These are phyloP conservation scores for Aspergillus brunneoviolaceus DNA, from an alignment of 2,329 filamentous ascomycete species.

Conservation along the genomic window DNA sequence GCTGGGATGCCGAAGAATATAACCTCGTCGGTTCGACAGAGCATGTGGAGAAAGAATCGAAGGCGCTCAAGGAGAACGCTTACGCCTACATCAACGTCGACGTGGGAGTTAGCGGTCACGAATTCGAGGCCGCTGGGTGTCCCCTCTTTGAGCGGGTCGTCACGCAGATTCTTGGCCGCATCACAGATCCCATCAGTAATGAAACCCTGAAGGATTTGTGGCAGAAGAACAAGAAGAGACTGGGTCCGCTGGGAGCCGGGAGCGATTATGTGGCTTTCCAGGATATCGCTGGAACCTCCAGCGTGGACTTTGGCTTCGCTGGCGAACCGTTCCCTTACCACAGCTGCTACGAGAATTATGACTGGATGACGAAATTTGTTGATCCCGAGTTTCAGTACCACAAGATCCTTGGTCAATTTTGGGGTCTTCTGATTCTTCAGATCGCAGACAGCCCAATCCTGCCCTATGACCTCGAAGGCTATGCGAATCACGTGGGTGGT, in stretches of 20 bases:
- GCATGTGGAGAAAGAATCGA: conserved; percentile 82
- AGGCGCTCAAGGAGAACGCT: conserved; percentile 69
- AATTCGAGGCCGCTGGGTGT: conserved; percentile 76
- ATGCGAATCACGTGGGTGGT: conserved; percentile 62
- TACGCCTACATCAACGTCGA: conserved; percentile 92
- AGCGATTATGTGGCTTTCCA: conserved; percentile 91
- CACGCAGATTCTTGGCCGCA: conserved; percentile 69
- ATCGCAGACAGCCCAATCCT: conserved; percentile 77
- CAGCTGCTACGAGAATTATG: conserved; percentile 86
- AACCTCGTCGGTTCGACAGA: conserved; percentile 94
- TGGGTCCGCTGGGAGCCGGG: conserved; percentile 70
- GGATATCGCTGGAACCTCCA: conserved; percentile 83
- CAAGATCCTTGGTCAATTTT: conserved; percentile 72
- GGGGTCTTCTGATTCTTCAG: conserved; percentile 80
- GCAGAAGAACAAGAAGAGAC: conserved; percentile 58
- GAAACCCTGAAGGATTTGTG: conserved; percentile 72
- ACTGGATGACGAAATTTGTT: conserved; percentile 76
- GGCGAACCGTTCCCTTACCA: conserved; percentile 69
- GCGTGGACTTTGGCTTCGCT: conserved; percentile 77
- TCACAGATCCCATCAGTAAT: conserved; percentile 71
- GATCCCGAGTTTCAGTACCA: conserved; percentile 86
- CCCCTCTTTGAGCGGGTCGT: conserved; percentile 76
- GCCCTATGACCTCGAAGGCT: conserved; percentile 76
- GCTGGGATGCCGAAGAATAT: conserved; percentile 93
- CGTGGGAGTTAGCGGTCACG: conserved; percentile 70